Evolutionary conservation across 148 eudicot genomes (phyloP).

Genomic region (Nepenthes mirabilis): DNA sequence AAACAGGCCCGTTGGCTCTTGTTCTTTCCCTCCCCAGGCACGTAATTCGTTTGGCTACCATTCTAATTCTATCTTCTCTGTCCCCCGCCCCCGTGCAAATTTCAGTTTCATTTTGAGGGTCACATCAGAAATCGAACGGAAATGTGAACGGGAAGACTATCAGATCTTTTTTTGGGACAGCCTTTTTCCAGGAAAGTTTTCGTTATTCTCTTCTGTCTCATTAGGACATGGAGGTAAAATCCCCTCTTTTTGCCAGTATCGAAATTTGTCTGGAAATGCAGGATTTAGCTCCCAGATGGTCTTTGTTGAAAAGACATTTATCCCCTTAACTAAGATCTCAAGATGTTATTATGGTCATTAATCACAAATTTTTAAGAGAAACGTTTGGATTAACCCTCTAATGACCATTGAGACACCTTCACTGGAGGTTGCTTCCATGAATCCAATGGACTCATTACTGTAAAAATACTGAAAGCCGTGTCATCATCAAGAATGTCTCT

Average conservation of each 20-base stretch:
- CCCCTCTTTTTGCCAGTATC: slow-evolving; percentile 16
- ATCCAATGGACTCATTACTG: background rate
- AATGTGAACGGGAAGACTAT: background rate
- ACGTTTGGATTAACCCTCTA: too few species aligned
- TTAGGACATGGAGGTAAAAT: background rate
- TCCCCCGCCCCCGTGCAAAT: background rate
- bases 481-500: slow-evolving; percentile 1
- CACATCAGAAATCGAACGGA: background rate
- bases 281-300: background rate
- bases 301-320: background rate
- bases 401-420: background rate
- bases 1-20: slow-evolving; percentile 87
- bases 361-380: slow-evolving; percentile 6
- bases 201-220: background rate
- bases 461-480: too few species aligned
- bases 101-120: background rate
- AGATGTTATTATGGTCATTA: background rate
- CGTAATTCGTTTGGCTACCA: slow-evolving; percentile 94
- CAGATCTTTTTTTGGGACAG: too few species aligned
- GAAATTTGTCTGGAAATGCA: slow-evolving; percentile 31
- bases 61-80: slow-evolving; percentile 15
- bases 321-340: too few species aligned
- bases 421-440: slow-evolving; percentile 14
- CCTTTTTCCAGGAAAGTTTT: too few species aligned
- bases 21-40: slow-evolving; percentile 74